phyloP scores from a whole-genome alignment of 148 eudicot genomes.

The Selenicereus undatus region DNA sequence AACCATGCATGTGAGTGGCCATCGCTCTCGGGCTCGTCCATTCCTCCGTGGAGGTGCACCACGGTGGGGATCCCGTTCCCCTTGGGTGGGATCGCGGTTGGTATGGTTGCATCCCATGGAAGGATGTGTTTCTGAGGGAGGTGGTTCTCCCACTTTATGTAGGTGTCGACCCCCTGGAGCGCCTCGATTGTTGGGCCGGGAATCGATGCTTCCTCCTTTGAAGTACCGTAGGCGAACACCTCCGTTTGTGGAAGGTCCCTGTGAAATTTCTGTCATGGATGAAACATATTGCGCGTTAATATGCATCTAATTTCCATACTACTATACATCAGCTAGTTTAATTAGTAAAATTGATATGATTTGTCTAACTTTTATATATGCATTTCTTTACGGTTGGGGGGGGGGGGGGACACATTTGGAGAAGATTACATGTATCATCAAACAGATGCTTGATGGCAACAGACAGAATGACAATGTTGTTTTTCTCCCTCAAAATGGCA shows the following conservation, averaged over 20 bases:
- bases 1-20: conserved; percentile 75
- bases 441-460: too few species aligned
- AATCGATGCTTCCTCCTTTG: conserved; percentile 44
- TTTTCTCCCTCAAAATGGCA: too few species aligned
- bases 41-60: conserved; percentile 84
- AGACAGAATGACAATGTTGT: too few species aligned
- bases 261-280: conserved; percentile 60
- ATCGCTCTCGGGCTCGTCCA: conserved; percentile 65
- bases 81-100: conserved; percentile 54
- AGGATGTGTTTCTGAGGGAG: conserved; percentile 77
- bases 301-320: too few species aligned
- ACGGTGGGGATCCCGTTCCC: conserved; percentile 67
- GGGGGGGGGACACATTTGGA: too few species aligned
- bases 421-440: too few species aligned
- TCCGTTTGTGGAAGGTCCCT: conserved; percentile 64
- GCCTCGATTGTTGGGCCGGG: conserved; percentile 92
- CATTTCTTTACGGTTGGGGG: too few species aligned
- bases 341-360: too few species aligned
- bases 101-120: conserved; percentile 84
- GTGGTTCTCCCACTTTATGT: conserved; percentile 61
- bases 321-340: too few species aligned
- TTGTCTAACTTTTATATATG: too few species aligned
- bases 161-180: conserved; percentile 51
- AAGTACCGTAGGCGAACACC: conserved; percentile 76
- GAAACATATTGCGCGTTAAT: conserved; percentile 2